Evolutionary conservation across 2,329 filamentous ascomycete genomes (phyloP), one percentile per base, ranked within the genome.

Genomic region (Cercospora sojina): DNA sequence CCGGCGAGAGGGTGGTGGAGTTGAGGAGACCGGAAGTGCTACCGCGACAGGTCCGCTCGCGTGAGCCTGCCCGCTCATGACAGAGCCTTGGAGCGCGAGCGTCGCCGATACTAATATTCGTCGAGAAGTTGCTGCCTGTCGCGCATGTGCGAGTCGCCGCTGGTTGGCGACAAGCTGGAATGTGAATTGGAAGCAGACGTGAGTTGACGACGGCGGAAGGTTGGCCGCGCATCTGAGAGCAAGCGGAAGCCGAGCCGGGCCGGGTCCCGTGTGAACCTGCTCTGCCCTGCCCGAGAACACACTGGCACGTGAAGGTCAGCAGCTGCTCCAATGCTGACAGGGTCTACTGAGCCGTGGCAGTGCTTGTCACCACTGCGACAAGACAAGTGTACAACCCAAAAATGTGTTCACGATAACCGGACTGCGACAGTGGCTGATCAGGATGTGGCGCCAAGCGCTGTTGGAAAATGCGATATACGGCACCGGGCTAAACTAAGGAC

Each of bases 21-120:
- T 31, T 43, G 20, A 43, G 10, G 29, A 25, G 7, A 18, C 13
- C 35, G 62, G 16, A 29, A 41, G 25, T 29, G 43, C 49, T 55
- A 55, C 47, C n/a, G 56, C 62, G 62, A 38, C 62, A 43, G 41
- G 31, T 35, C 29, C n/a, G 38, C 47, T 56, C 27, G 64, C 31
- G 20, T 38, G 59, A 51, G 51, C 18, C 25, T 41, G 64, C 18
- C 20, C 57, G 43, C 63, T 49, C 64, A 66, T 66, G 64, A 62
- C 59, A 29, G 29, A 35, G 18, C 35, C 23, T 25, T 27, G 20
- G 29, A 27, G 18, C n/a, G 16, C 10, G 9, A 41, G 32, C 18
- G 29, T 59, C 35, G 57, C 18, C 57, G 57, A 41, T 38, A 55
- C 27, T 38, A 25, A 41, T 59, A 12, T 25, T 25, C 8, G 29